These are phyloP conservation scores for Diaporthe nobilis DNA, from an alignment of 2,329 filamentous ascomycete genomes.

Conservation along the genomic window DNA sequence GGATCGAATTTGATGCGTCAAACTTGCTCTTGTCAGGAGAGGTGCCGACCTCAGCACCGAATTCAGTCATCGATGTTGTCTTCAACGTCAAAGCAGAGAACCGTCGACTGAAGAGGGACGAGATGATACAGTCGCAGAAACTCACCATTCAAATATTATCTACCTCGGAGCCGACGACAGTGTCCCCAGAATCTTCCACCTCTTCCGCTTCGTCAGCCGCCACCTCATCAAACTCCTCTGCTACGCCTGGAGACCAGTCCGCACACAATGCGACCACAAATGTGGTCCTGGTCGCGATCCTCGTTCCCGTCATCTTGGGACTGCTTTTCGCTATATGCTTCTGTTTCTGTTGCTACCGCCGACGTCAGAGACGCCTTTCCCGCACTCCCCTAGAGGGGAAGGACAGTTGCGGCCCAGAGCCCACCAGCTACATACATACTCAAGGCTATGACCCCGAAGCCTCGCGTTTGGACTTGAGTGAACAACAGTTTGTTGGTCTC, in stretches of 20 bases:
- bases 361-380: slow-evolving; percentile 43
- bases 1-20: slow-evolving; percentile 57
- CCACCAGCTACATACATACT: slow-evolving; percentile 49
- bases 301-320: slow-evolving; percentile 59
- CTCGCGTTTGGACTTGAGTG: slow-evolving; percentile 42
- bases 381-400: slow-evolving; percentile 44
- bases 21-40: slow-evolving; percentile 57
- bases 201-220: slow-evolving; percentile 45
- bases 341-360: slow-evolving; percentile 49
- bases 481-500: slow-evolving; percentile 41
- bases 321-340: slow-evolving; percentile 52
- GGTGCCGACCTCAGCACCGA: slow-evolving; percentile 53
- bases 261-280: slow-evolving; percentile 41
- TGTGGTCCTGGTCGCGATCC: slow-evolving; percentile 59
- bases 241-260: background rate
- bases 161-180: slow-evolving; percentile 45
- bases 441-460: slow-evolving; percentile 42
- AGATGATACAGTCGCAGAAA: slow-evolving; percentile 53
- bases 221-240: slow-evolving; percentile 29
- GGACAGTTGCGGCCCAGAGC: slow-evolving; percentile 51
- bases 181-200: slow-evolving; percentile 41
- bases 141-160: slow-evolving; percentile 55
- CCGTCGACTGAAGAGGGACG: slow-evolving; percentile 14
- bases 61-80: slow-evolving; percentile 46
- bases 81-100: slow-evolving; percentile 51